Base-by-base conservation (phyloP, 805 yeast genomes). In the Pichia ethanolica region DNA sequence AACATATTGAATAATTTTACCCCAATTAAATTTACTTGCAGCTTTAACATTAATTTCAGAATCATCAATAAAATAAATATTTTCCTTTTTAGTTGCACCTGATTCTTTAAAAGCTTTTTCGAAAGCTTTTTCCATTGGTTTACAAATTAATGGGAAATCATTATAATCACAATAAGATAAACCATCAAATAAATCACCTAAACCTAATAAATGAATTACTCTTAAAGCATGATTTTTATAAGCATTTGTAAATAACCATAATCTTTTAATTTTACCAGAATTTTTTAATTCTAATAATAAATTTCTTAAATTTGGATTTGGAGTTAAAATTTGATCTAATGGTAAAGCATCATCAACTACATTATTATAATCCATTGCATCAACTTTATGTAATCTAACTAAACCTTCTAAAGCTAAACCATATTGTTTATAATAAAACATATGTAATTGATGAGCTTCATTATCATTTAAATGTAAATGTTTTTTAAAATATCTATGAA, bases 211-310 rank as follows among this genome's bases (percentile, higher is more conserved):
- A 40, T 81, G 75, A 20, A 89, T 74, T 33, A 89, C 95, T 45
- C 97, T 74, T 42, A 82, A 59, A 0, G 91, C 99, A 67, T 91
- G 99, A 60, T 81, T 89, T 62, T 83, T 82, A 69, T 91, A 91
- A 1, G 99, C 98, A 64, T 91, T 91, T 5, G 99, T 91, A 60
- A 89, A 86, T 41, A 93, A 74, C 99, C 99, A 91, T 54, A 91
- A 70, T 60, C 82, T 74, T 58, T 82, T 83, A 50, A 83, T 80
- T 54, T 80, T 77, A 1, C 78, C 72, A 11, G 65, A 49, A 35
- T 63, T 57, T 51, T 65, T 72, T 56, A 86, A 56, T 9, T 67
- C 58, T 4, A 75, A 48, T 41, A 86, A 66, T 74, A 80, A 67
- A 28, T 73, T 65, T 52, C 90, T 71, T 48, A 83, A 68, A 38